phyloP scores from a whole-genome alignment of 1,284 basidiomycete genomes.

The Cryptococcus sp. region DNA sequence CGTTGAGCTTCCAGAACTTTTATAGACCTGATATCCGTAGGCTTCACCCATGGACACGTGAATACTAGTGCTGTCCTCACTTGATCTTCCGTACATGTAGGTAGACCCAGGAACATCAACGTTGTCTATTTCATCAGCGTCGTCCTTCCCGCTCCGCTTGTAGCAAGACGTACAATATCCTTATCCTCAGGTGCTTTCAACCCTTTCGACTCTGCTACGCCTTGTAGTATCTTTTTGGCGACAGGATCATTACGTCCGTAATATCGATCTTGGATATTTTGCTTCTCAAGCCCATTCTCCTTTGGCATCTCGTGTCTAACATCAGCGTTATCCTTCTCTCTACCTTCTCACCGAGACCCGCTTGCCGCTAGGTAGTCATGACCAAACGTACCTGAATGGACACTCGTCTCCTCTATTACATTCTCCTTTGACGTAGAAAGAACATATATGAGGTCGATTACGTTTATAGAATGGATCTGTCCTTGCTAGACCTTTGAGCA shows the following conservation, averaged over 20 bases:
- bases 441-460: conserved; percentile 89
- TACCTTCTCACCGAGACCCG: no score
- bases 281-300: conserved; percentile 59
- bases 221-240: conserved; percentile 75
- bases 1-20: conserved; percentile 65
- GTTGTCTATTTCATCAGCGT: conserved; percentile 61
- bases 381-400: conserved; percentile 67
- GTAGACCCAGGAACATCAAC: conserved; percentile 81
- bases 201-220: conserved; percentile 70
- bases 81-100: conserved; percentile 66
- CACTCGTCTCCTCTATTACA: conserved; percentile 88
- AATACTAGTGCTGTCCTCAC: conserved; percentile 71
- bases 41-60: conserved; percentile 65
- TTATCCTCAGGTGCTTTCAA: conserved; percentile 84
- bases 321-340: background rate
- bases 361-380: background rate
- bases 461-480: conserved; percentile 96
- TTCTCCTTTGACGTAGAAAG: conserved; percentile 92
- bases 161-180: conserved; percentile 64
- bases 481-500: conserved; percentile 88
- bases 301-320: conserved; percentile 79
- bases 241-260: conserved; percentile 87
- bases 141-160: background rate
- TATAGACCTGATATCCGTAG: conserved; percentile 67
- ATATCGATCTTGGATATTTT: conserved; percentile 89